Percentiles rank a stretch among this genome's conserved stretches.
Evolutionary conservation across 1,284 basidiomycete genomes (phyloP).

Genomic region (Coniferiporia weirii): DNA sequence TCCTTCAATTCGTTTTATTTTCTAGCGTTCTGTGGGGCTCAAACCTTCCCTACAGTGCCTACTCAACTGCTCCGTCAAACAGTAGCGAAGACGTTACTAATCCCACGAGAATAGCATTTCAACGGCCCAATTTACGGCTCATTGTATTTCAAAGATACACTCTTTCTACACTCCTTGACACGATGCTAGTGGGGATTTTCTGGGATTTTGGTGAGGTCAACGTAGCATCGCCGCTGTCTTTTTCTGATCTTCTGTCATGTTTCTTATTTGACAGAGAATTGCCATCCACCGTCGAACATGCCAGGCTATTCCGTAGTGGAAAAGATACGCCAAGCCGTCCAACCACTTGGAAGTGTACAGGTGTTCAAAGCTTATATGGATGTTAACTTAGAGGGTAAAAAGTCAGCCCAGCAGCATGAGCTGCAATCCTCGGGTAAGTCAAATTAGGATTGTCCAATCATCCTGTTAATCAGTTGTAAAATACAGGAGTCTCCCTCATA

Average conservation of each 20-base stretch:
- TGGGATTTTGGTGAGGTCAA: slow-evolving; percentile 52
- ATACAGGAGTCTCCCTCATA: slow-evolving; percentile 29
- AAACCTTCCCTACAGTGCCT: too few relatives aligned
- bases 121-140: too few relatives aligned
- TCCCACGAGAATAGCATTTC: too few relatives aligned
- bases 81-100: too few relatives aligned
- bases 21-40: too few relatives aligned
- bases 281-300: slow-evolving; percentile 38
- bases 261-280: slow-evolving; percentile 41
- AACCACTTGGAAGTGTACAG: slow-evolving; percentile 14
- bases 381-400: slow-evolving; percentile 22
- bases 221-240: not conserved
- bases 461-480: not conserved
- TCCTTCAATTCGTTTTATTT: too few relatives aligned
- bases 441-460: not conserved
- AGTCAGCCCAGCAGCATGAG: slow-evolving; percentile 20
- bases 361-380: slow-evolving; percentile 20
- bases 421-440: slow-evolving; percentile 29
- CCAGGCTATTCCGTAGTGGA: slow-evolving; percentile 40
- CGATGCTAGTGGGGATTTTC: slow-evolving; percentile 42
- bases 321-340: slow-evolving; percentile 16
- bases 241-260: not conserved
- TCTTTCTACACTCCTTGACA: not conserved
- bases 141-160: too few relatives aligned
- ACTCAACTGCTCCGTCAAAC: too few relatives aligned